phyloP scores from a whole-genome alignment of 192 early-diverging fungal genomes.

The Diversispora epigaea region DNA sequence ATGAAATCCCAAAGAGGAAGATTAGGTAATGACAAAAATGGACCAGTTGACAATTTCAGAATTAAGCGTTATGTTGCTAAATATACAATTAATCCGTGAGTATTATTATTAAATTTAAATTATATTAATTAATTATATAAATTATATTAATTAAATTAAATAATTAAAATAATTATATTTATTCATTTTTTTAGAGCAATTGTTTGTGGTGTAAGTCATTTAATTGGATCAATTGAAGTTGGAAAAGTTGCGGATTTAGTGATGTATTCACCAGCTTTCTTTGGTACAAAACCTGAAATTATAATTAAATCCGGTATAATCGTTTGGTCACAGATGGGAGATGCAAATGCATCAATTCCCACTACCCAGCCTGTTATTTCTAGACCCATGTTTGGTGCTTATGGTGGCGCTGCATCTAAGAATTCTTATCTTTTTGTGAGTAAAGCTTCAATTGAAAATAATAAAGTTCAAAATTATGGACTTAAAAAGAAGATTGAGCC shows the following conservation, averaged over 20 bases:
- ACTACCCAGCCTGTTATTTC: slow-evolving; percentile 87
- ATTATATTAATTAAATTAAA: not conserved
- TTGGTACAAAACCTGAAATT: slow-evolving; percentile 84
- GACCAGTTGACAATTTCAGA: slow-evolving; percentile 80
- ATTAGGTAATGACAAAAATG: slow-evolving; percentile 49
- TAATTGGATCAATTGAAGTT: slow-evolving; percentile 90
- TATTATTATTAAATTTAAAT: not conserved
- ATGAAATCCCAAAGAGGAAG: slow-evolving; percentile 85
- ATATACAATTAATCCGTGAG: slow-evolving; percentile 96
- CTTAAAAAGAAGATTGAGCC: slow-evolving; percentile 67
- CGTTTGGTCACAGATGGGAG: slow-evolving; percentile 84
- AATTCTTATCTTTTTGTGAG: slow-evolving; percentile 84
- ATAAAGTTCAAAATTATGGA: slow-evolving; percentile 56
- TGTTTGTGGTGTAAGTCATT: slow-evolving; percentile 80
- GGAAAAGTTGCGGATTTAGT: slow-evolving; percentile 95
- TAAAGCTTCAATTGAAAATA: slow-evolving; percentile 63
- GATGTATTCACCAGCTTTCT: slow-evolving; percentile 78
- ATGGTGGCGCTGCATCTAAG: slow-evolving; percentile 55
- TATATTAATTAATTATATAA: not conserved
- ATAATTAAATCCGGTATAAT: slow-evolving; percentile 90
- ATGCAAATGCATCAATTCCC: slow-evolving; percentile 94
- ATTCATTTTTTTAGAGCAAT: slow-evolving; percentile 62
- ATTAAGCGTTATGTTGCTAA: slow-evolving; percentile 92
- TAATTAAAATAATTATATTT: not conserved
- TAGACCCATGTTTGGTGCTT: slow-evolving; percentile 83